These are phyloP conservation scores for Ramichloridium luteum DNA, from an alignment of 2,329 filamentous ascomycete genomes.

Conservation along the genomic window DNA sequence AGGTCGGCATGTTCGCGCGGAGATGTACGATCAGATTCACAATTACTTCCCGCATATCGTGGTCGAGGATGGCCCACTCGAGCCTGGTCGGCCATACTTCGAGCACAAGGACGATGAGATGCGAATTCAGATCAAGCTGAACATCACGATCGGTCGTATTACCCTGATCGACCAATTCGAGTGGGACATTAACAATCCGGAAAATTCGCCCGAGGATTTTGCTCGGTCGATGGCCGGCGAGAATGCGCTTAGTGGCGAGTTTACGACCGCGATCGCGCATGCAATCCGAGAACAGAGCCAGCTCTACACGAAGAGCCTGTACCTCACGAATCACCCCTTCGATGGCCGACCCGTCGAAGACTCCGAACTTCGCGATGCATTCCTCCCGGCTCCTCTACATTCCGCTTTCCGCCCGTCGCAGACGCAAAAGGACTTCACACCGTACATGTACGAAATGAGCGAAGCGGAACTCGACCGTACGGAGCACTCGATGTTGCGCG, in stretches of 20 bases:
- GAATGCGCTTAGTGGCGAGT: conserved; percentile 83
- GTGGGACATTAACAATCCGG: conserved; percentile 94
- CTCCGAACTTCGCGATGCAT: conserved; percentile 71
- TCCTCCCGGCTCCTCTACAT: conserved; percentile 71
- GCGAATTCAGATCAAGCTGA: conserved; percentile 88
- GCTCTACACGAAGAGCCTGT: conserved; percentile 84
- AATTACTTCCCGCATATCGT: conserved; percentile 91
- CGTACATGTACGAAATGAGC: conserved; percentile 86
- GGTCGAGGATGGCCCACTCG: conserved; percentile 78
- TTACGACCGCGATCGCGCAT: conserved; percentile 93
- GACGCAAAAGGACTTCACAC: conserved; percentile 85
- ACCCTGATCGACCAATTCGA: conserved; percentile 95
- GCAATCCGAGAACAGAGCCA: conserved; percentile 94
- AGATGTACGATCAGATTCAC: conserved; percentile 78
- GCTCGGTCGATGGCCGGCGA: conserved; percentile 80
- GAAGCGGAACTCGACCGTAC: conserved; percentile 82
- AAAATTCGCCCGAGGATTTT: conserved; percentile 91
- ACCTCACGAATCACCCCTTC: conserved; percentile 86
- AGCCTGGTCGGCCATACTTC: conserved; percentile 77
- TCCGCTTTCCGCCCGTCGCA: conserved; percentile 82
- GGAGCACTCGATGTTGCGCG: conserved; percentile 83
- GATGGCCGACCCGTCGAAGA: conserved; percentile 90
- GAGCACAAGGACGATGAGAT: conserved; percentile 99
- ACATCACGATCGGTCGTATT: conserved; percentile 92
- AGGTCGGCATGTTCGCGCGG: conserved; percentile 50